Evolutionary conservation across 2,329 filamentous ascomycete species (phyloP).

Genomic region (Monilinia vaccinii-corymbosi): DNA sequence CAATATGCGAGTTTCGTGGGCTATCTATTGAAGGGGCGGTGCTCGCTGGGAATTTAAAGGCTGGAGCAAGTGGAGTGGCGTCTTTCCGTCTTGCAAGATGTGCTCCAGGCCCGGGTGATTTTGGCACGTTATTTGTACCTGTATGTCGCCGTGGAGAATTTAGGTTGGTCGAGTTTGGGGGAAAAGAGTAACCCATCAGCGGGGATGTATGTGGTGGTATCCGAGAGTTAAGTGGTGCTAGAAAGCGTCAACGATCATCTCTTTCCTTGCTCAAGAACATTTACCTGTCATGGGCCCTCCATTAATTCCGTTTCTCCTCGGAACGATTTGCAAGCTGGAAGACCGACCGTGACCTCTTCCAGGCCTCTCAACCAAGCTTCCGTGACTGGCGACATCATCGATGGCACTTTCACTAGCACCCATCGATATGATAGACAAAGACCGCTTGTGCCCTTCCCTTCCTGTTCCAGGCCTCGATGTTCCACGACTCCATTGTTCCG

Average conservation of each 20-base stretch:
- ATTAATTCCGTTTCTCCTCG: constrained; percentile 37
- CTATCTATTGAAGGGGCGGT: constrained; percentile 27
- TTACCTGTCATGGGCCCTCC: constrained; percentile 35
- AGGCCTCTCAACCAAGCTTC: constrained; percentile 32
- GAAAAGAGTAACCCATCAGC: constrained; percentile 29
- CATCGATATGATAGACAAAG: constrained; percentile 75
- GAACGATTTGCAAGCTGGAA: constrained; percentile 69
- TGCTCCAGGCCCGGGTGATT: constrained; percentile 32
- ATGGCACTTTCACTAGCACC: constrained; percentile 39
- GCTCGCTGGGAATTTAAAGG: constrained; percentile 48
- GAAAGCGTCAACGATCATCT: constrained; percentile 7
- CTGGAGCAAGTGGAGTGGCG: constrained; percentile 31
- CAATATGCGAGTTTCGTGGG: constrained; percentile 9
- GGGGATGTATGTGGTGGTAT: constrained; percentile 30
- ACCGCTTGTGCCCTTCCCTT: constrained; percentile 61
- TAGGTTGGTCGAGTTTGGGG: constrained; percentile 13
- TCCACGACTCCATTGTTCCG: constrained; percentile 20
- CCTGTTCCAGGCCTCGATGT: constrained; percentile 18
- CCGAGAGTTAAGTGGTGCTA: constrained; percentile 27
- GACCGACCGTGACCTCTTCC: constrained; percentile 64
- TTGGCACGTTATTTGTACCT: constrained; percentile 30
- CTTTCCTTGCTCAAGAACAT: background rate
- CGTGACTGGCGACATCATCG: constrained; percentile 29
- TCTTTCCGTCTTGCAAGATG: constrained; percentile 29
- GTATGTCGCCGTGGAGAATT: constrained; percentile 17